Evolutionary conservation across 1,139 yeast species (phyloP), one percentile per base, ranked within the genome.

Genomic region (Zygoascus hellenicus): DNA sequence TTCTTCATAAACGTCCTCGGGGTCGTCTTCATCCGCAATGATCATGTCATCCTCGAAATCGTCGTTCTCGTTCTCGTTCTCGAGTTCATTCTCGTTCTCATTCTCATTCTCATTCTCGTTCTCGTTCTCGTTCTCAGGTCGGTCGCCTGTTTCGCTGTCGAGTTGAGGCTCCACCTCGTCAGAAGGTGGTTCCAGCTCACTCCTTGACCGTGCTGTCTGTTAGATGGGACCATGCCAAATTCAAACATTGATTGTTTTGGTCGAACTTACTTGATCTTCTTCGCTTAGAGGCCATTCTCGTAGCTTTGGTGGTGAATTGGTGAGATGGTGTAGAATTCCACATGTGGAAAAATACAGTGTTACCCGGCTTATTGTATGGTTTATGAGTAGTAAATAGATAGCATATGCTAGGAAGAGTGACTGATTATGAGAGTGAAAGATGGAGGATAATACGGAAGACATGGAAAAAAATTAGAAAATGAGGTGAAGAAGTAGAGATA

Each of bases 41-140:
- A 33, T 43, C 31, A 37, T 45, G 28, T 45, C 52, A 14, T 36
- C 54, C 43, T 22, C 56, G 46, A 42, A 52, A 13, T 45, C 56
- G 10, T 57, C 65, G 31, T 48, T 63, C 28, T 52, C 54, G 29
- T 49, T 49, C 11, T 47, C 52, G 9, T 48, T 52, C 16, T 43
- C 53, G 34, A 40, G 35, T 19, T 46, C 53, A 7, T 51, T 58
- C 10, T 46, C 53, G 1, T 50, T 54, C 3, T 51, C 58, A 5
- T 43, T 53, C 7, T 50, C 58, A 13, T 51, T 52, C 17, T 48
- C 57, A n/a, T 58, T 59, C 32, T 60, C 55, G 9, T 36, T 13
- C 16, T 45, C 58, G 26, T 26, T 53, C 19, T 36, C 48, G 32
- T 39, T 44, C 16, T 38, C 49, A 1, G 38, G 26, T 36, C 49